These are phyloP conservation scores for Eucalyptus decipiens DNA, from an alignment of 345 rosid species.

Conservation along the genomic window DNA sequence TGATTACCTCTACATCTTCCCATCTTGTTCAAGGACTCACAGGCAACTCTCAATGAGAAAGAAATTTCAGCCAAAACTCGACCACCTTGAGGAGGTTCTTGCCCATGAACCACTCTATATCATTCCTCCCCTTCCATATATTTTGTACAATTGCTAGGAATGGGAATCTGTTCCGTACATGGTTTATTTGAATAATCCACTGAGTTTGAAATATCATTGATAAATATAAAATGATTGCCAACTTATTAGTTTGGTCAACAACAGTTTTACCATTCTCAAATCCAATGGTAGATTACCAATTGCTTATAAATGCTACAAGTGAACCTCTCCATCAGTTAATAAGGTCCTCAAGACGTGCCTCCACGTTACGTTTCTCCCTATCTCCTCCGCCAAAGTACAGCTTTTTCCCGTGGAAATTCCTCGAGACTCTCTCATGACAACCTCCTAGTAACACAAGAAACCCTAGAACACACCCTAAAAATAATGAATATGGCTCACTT, in stretches of 20 bases:
- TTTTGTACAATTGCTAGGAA: not conserved
- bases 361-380: constrained; percentile 3
- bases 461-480: not conserved
- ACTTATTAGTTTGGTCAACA: not conserved
- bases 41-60: not conserved
- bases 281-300: not conserved
- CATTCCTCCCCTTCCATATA: not conserved
- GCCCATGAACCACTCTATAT: not conserved
- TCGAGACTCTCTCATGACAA: not conserved
- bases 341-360: constrained; percentile 3
- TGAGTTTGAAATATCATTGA: not conserved
- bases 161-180: not conserved
- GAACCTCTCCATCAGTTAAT: not conserved
- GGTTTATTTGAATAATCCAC: not conserved
- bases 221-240: not conserved
- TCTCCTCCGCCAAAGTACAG: constrained; percentile 22
- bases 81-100: not conserved
- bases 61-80: not conserved
- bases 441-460: not conserved
- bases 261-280: not conserved
- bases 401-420: constrained; percentile 9
- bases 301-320: not conserved
- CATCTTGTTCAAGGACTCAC: not conserved
- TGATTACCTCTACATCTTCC: not conserved
- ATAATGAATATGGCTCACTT: not conserved